Conservation (phyloP, 2,329 filamentous ascomycete species). For the Ophiostoma fasciatum region DNA sequence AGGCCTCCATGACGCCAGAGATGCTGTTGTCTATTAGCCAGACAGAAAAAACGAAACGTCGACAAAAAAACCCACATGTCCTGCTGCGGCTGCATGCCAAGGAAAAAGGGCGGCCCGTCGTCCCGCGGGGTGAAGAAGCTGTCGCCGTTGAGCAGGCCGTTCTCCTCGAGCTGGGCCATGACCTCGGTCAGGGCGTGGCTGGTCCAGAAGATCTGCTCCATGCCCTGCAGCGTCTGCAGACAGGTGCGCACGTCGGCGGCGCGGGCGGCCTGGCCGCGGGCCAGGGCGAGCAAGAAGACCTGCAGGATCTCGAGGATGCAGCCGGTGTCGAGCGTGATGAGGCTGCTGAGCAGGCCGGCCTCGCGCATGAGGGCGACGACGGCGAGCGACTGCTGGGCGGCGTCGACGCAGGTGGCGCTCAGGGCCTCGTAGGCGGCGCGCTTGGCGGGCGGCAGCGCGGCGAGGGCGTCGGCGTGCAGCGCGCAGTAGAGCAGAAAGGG, state of each 20-base stretch:
- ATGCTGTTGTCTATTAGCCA: not conserved
- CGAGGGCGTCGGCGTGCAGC: constrained; percentile 6
- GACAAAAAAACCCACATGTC: constrained; percentile 1
- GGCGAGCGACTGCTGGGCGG: constrained; percentile 11
- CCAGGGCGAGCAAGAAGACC: constrained; percentile 14
- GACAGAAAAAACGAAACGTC: not conserved
- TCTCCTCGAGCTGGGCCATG: constrained; percentile 15
- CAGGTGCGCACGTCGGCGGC: constrained; percentile 10
- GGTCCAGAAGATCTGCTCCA: constrained; percentile 17
- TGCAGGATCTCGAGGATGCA: constrained; percentile 15
- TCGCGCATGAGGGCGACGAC: constrained; percentile 13
- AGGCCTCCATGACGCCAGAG: constrained; percentile 12
- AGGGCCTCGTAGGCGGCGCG: constrained; percentile 13
- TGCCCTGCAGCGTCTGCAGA: constrained; percentile 13
- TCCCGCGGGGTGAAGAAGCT: constrained; percentile 11
- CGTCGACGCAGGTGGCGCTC: constrained; percentile 12
- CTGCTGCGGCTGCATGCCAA: constrained; percentile 9
- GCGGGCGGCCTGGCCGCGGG: not conserved
- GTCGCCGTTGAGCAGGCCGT: constrained; percentile 12
- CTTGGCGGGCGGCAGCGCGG: constrained; percentile 9
- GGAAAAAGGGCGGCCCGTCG: constrained; percentile 10
- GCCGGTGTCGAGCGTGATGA: constrained; percentile 13
- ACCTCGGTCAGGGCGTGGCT: constrained; percentile 14
- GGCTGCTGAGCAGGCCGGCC: constrained; percentile 12
- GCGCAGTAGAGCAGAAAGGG: constrained; percentile 21